Evolutionary conservation across 345 rosid genomes (phyloP).

Genomic region (Melaleuca alternifolia): DNA sequence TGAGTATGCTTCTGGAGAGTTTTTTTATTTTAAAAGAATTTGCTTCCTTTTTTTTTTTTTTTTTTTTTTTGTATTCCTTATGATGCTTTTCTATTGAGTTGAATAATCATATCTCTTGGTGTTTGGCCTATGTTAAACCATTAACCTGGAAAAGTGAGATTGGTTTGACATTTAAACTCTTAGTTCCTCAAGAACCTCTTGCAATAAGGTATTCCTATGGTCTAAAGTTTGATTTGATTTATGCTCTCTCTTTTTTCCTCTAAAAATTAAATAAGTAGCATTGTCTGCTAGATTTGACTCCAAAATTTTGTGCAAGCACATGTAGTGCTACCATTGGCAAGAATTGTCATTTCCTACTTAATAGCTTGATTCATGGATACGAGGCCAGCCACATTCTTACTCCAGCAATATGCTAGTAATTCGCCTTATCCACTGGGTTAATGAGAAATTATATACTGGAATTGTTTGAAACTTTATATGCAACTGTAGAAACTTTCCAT

Average conservation of each 20-base stretch:
- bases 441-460: not conserved
- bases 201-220: not conserved
- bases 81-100: not conserved
- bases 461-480: not conserved
- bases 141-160: not conserved
- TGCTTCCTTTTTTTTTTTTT: not conserved
- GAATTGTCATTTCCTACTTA: not conserved
- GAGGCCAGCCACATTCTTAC: not conserved
- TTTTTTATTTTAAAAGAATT: not conserved
- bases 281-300: not conserved
- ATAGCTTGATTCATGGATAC: not conserved
- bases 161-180: not conserved
- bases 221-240: not conserved
- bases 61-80: not conserved
- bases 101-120: not conserved
- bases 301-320: not conserved
- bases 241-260: not conserved
- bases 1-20: not conserved
- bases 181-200: not conserved
- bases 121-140: not conserved
- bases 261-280: not conserved
- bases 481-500: not conserved
- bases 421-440: not conserved
- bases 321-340: not conserved
- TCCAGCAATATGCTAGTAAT: not conserved